Evolutionary conservation across 208 protist genomes (phyloP), one percentile per base, ranked within the genome.

Genomic region (Acanthamoeba rhysodes): DNA sequence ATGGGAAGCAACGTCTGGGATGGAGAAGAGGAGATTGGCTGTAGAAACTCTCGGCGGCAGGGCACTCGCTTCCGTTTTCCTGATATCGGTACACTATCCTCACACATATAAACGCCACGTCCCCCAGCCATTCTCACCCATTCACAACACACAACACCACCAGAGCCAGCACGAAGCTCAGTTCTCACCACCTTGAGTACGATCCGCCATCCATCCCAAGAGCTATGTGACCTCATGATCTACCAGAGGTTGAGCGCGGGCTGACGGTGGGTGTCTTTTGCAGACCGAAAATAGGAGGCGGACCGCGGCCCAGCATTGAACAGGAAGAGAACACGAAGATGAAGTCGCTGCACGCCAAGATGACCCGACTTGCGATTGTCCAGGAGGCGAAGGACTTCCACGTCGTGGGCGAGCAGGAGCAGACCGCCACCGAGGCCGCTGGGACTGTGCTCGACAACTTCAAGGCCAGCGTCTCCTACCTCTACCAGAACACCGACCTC

Each of bases 401-500:
- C 57, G 7, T 64, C 14, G 57, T 64, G 57, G 57, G 7, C 3
- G 45, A 48, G 45, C 6, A 48, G 45, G 45, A 48, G 45, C 45
- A 64, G 22, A 24, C 18, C 10, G 1, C 55, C 16, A 22, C 55
- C 22, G 57, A 18, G 14, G 20, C 66, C 66, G 12, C 12, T n/a
- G 34, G 7, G 24, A 10, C 70, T 14, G 70, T 78, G 9, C 10
- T 78, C 32, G 70, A 78, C 32, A 78, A 78, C n/a, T 78, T 78
- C 70, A 78, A 78, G 32, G 34, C 34, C 32, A 48, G 32, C n/a
- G 70, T 78, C 34, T 20, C n/a, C 32, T 78, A 34, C 32, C 70
- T 78, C 29, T 78, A 78, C 70, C 34, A 78, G 32, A 78, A 34
- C n/a, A 78, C 70, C 14, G 32, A 78, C 70, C 70, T 78, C 29